Conservation (phyloP, 1,284 basidiomycete genomes). For the Pterulicium gracile region DNA sequence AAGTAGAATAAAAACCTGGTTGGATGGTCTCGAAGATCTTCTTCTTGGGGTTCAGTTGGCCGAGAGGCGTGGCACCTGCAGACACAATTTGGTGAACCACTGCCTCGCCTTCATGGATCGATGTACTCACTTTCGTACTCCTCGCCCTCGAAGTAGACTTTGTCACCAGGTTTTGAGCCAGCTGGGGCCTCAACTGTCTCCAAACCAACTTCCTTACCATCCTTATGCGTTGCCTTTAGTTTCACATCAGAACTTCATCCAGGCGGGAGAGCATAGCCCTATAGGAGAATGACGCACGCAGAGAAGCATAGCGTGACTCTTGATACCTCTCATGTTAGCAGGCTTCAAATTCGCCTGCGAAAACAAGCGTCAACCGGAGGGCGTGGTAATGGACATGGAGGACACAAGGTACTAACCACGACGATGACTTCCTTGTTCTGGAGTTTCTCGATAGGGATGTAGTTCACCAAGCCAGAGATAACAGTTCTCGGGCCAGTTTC, state of each 20-base stretch:
- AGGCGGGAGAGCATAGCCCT: neutral
- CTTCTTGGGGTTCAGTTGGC: slow-evolving; percentile 92
- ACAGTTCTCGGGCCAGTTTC: slow-evolving; percentile 89
- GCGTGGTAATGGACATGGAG: neutral
- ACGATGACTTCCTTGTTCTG: slow-evolving; percentile 77
- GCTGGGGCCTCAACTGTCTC: slow-evolving; percentile 84
- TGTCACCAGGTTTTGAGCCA: slow-evolving; percentile 82
- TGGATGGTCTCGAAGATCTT: slow-evolving; percentile 96
- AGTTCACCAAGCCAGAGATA: slow-evolving; percentile 90
- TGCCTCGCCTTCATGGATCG: no score
- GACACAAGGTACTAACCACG: slow-evolving; percentile 44
- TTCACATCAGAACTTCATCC: no score
- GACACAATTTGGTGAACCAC: neutral
- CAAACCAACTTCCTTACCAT: slow-evolving; percentile 85
- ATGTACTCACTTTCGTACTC: slow-evolving; percentile 62
- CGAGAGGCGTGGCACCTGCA: slow-evolving; percentile 58
- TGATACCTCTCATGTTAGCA: slow-evolving; percentile 90
- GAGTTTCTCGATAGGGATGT: slow-evolving; percentile 92
- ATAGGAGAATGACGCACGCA: slow-evolving; percentile 44
- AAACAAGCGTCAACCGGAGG: neutral
- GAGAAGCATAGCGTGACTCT: slow-evolving; percentile 95
- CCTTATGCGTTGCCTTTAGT: slow-evolving; percentile 72
- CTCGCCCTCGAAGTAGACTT: slow-evolving; percentile 86
- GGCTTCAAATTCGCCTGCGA: slow-evolving; percentile 87
- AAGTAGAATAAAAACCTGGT: slow-evolving; percentile 40